Base-by-base conservation (phyloP, 2,329 filamentous ascomycete species). In the Penicillium sp. region DNA sequence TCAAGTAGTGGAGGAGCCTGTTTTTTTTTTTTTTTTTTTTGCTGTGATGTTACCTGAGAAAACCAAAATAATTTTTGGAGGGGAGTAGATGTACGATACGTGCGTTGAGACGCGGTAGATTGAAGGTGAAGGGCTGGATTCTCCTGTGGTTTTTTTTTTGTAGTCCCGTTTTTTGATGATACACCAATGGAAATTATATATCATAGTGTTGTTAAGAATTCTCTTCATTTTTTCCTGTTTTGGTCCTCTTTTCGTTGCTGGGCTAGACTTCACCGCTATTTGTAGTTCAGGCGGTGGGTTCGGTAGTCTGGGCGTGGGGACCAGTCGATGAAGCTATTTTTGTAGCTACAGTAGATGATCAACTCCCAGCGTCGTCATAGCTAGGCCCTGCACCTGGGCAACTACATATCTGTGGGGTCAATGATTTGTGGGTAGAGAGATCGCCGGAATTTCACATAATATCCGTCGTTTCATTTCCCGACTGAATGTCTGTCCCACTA, bases 101-200 rank as follows among this genome's bases (percentile, higher is more conserved):
- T 52, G 42, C 36, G 42, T 45, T 24, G 38, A 33, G 7, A 21
- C 36, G 12, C 41, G 48, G 24, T 44, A 29, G 39, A 49, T 31
- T 24, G 24, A 26, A 49, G 33, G 39, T 42, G 51, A 28, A 42
- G 34, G 51, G 38, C 49, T 51, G 26, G 34, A 33, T 41, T 28
- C 24, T 51, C 28, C 33, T 13, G 24, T 45, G 24, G 42, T 41
- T n/a, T 46, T 39, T 38, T 36, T 31, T 47, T 51, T 47, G 39
- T 45, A 9, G 47, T 51, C 45, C 12, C 36, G 36, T 36, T 41
- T 41, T 54, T 51, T 53, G 53, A 60, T 58, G 57, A 60, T 60
- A 60, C 57, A 57, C 57, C 57, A 55, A 52, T 51, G 41, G 56
- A 59, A 59, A 59, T 58, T 55, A 54, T 58, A 59, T 54, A 56